phyloP scores from a whole-genome alignment of 1,284 basidiomycete species.

The Pascua sp. region DNA sequence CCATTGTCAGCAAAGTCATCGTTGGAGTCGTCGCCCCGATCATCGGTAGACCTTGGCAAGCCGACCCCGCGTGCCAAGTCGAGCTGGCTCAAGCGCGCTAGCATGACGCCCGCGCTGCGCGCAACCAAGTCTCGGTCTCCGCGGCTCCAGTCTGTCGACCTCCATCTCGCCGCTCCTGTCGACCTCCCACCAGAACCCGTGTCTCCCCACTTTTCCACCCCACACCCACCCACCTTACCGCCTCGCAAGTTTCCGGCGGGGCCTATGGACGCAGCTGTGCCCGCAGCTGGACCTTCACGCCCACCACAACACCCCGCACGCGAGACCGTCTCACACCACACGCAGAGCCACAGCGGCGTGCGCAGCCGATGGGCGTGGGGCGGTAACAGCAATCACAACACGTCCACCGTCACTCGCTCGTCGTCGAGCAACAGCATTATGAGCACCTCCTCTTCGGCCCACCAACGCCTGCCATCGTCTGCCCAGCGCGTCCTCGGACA shows the following conservation, averaged over 20 bases:
- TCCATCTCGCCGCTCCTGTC: constrained; percentile 13
- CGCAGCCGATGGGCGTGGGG: constrained; percentile 31
- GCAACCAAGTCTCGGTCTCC: constrained; percentile 36
- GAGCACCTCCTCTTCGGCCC: constrained; percentile 16
- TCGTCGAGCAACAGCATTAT: constrained; percentile 34
- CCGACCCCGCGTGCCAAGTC: constrained; percentile 34
- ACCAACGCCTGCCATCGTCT: constrained; percentile 32
- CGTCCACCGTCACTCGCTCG: constrained; percentile 26
- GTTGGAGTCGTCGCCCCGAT: constrained; percentile 15
- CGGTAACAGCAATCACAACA: background rate
- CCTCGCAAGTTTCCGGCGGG: constrained; percentile 26
- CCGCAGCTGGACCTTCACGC: constrained; percentile 12
- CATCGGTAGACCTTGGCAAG: constrained; percentile 26
- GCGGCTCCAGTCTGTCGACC: constrained; percentile 17
- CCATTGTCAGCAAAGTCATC: constrained; percentile 2
- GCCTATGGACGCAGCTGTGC: constrained; percentile 23
- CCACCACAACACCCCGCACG: constrained; percentile 27
- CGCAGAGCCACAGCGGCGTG: constrained; percentile 32
- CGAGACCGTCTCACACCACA: constrained; percentile 30
- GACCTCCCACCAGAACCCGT: constrained; percentile 25
- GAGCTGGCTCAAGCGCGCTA: constrained; percentile 40
- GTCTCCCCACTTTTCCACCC: constrained; percentile 17
- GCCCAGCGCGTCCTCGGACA: constrained; percentile 37
- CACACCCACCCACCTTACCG: constrained; percentile 34
- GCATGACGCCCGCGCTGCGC: constrained; percentile 29